These are phyloP conservation scores for Termitomyces sp. DNA, from an alignment of 768 basidiomycete genomes.

Conservation along the genomic window DNA sequence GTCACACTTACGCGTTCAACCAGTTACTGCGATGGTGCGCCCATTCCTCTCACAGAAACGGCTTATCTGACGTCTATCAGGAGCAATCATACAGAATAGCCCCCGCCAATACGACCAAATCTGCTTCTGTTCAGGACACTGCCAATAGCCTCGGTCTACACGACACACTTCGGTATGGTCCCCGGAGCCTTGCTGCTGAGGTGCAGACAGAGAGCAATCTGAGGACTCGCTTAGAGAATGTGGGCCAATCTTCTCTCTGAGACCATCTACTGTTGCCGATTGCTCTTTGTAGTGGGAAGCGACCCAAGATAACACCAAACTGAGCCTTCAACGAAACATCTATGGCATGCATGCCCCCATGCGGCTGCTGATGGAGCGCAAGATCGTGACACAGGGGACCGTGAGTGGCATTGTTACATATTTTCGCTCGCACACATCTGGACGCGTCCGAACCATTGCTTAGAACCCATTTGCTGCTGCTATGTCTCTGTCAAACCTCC, in stretches of 20 bases:
- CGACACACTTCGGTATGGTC: conserved; percentile 83
- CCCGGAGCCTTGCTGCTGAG: conserved; percentile 74
- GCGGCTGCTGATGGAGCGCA: conserved; percentile 90
- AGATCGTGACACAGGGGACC: conserved; percentile 54
- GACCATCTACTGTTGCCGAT: neutral
- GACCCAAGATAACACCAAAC: conserved; percentile 82
- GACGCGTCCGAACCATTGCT: neutral
- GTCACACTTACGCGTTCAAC: conserved; percentile 23
- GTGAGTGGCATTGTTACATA: conserved; percentile 37
- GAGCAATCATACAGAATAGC: conserved; percentile 59
- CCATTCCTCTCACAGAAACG: neutral
- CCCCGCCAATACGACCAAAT: conserved; percentile 47
- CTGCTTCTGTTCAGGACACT: conserved; percentile 62
- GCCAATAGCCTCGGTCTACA: conserved; percentile 78
- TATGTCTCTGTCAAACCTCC: conserved; percentile 67
- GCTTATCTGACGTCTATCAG: conserved; percentile 15
- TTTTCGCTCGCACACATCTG: neutral
- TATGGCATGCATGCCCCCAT: conserved; percentile 89
- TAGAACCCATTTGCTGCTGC: conserved; percentile 67
- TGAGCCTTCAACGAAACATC: conserved; percentile 78
- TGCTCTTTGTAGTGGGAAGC: conserved; percentile 72
- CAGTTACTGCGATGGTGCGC: conserved; percentile 22
- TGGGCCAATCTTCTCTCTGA: conserved; percentile 27
- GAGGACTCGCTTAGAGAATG: conserved; percentile 72
- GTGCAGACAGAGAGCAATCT: conserved; percentile 56